These are phyloP conservation scores for Juglanconis juglandina DNA, from an alignment of 2,329 filamentous ascomycete species.

Conservation along the genomic window DNA sequence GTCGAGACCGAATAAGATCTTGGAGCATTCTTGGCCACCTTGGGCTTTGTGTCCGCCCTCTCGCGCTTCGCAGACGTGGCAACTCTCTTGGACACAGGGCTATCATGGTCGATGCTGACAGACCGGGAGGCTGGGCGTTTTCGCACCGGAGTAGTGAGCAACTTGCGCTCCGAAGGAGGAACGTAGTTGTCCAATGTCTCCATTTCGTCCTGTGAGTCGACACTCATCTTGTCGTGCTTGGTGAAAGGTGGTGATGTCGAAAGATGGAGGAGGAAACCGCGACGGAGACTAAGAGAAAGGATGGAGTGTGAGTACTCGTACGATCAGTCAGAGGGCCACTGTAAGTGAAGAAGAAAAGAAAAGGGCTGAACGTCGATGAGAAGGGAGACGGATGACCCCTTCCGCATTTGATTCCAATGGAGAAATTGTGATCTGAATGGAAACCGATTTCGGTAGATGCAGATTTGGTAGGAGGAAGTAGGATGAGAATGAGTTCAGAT, in stretches of 20 bases:
- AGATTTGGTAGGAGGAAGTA: too few species aligned
- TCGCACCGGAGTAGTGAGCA: too few species aligned
- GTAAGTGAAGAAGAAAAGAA: too few species aligned
- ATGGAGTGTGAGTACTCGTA: too few species aligned
- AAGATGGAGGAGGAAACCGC: not conserved
- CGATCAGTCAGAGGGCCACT: too few species aligned
- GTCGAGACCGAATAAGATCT: constrained; percentile 39
- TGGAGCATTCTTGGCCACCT: not conserved
- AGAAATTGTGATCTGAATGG: too few species aligned
- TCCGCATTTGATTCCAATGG: too few species aligned
- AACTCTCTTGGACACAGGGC: not conserved
- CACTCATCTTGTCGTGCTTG: not conserved
- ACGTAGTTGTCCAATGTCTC: not conserved
- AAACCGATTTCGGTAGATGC: too few species aligned
- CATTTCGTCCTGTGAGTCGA: not conserved
- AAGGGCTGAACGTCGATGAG: too few species aligned
- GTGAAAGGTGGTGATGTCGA: not conserved
- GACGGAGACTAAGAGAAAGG: not conserved
- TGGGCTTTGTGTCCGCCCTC: not conserved
- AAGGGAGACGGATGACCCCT: too few species aligned
- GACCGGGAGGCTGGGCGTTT: not conserved
- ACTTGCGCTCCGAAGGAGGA: not conserved
- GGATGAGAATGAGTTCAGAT: too few species aligned
- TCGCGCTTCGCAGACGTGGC: not conserved
- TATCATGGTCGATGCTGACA: not conserved